phyloP scores from a whole-genome alignment of 2,329 filamentous ascomycete genomes.

The Phaeophleospora eucalypticola region DNA sequence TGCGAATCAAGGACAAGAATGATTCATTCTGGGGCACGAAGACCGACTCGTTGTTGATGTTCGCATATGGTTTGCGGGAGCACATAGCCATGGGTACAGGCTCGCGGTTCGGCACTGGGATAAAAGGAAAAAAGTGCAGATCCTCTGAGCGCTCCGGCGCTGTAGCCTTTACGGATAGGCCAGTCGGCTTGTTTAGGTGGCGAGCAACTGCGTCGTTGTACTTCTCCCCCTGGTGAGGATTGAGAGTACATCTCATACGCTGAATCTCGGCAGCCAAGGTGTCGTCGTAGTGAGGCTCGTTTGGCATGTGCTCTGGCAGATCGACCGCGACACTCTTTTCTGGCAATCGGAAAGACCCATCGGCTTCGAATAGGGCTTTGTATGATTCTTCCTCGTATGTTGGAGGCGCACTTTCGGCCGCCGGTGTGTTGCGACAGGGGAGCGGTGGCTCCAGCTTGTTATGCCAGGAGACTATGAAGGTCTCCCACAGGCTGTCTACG shows the following conservation, averaged over 20 bases:
- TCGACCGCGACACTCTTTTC: constrained; percentile 20
- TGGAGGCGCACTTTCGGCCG: constrained; percentile 35
- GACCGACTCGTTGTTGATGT: constrained; percentile 57
- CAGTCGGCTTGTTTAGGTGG: constrained; percentile 51
- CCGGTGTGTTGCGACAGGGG: constrained; percentile 52
- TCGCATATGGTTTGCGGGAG: constrained; percentile 63
- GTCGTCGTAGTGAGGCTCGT: constrained; percentile 61
- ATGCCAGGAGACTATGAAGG: constrained; percentile 67
- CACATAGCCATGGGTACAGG: constrained; percentile 27
- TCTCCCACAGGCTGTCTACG: constrained; percentile 72
- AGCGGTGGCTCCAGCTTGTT: constrained; percentile 58
- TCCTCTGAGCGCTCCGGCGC: constrained; percentile 42
- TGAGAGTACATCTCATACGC: constrained; percentile 57
- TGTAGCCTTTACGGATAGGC: constrained; percentile 30
- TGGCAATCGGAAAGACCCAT: constrained; percentile 24
- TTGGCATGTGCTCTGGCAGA: constrained; percentile 54
- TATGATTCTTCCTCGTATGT: constrained; percentile 33
- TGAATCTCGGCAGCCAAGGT: constrained; percentile 58
- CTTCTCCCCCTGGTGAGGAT: constrained; percentile 48
- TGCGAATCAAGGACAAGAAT: constrained; percentile 65
- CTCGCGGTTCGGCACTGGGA: constrained; percentile 42
- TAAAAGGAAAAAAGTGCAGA: constrained; percentile 50
- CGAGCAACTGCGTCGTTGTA: constrained; percentile 57
- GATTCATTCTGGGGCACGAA: constrained; percentile 71
- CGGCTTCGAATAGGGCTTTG: constrained; percentile 29